phyloP scores from a whole-genome alignment of 2,329 filamentous ascomycete genomes.

The Dactylellina drechsleri region DNA sequence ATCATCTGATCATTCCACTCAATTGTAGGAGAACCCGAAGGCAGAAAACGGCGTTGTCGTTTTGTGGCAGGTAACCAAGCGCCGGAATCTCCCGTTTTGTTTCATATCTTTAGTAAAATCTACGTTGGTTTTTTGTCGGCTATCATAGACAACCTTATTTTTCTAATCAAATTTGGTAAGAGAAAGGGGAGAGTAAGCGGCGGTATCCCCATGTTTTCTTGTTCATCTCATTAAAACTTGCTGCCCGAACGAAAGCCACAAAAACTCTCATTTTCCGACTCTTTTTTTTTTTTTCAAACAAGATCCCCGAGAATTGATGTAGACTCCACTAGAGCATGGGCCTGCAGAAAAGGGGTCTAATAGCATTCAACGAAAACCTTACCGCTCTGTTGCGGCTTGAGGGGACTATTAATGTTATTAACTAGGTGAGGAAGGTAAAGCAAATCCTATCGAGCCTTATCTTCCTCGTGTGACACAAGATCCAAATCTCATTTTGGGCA shows the following conservation, averaged over 20 bases:
- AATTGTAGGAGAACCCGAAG: slow-evolving; percentile 8
- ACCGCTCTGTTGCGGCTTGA: too few relatives aligned
- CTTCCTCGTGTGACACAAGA: slow-evolving; percentile 50
- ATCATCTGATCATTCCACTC: slow-evolving; percentile 21
- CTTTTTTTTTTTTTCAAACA: not conserved
- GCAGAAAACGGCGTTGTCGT: slow-evolving; percentile 36
- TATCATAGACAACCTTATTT: slow-evolving; percentile 21
- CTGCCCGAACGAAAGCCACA: slow-evolving; percentile 35
- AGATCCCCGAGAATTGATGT: not conserved
- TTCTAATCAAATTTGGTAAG: slow-evolving; percentile 22
- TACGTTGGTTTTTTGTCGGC: slow-evolving; percentile 8
- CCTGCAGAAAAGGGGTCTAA: slow-evolving; percentile 27
- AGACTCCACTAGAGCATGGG: slow-evolving; percentile 1
- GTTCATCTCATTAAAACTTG: slow-evolving; percentile 42
- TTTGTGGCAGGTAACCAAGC: slow-evolving; percentile 32
- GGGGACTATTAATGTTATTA: too few relatives aligned
- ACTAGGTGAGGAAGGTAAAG: slow-evolving; percentile 4
- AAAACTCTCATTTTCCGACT: slow-evolving; percentile 7
- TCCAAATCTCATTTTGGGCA: slow-evolving; percentile 50
- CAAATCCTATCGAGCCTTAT: slow-evolving; percentile 32
- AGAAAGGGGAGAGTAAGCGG: slow-evolving; percentile 13
- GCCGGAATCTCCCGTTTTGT: slow-evolving; percentile 25
- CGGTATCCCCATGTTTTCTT: slow-evolving; percentile 28
- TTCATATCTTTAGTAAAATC: slow-evolving; percentile 20
- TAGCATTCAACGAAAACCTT: not conserved